phyloP scores from a whole-genome alignment of 768 basidiomycete species.

The Termitomyces titanicus region DNA sequence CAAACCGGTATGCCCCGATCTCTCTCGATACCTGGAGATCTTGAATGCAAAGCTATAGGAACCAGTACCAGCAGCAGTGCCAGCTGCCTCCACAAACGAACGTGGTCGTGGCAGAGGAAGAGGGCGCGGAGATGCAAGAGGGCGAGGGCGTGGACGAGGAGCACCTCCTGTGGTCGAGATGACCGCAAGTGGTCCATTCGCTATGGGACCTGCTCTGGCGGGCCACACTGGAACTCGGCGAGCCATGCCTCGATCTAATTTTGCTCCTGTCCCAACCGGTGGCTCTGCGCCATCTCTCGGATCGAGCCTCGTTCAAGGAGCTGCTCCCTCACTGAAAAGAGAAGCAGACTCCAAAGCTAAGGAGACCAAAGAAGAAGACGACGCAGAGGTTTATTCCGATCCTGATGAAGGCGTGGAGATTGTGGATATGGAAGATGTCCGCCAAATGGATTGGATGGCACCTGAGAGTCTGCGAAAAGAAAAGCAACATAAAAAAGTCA shows the following conservation, averaged over 20 bases:
- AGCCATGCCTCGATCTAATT: slow-evolving; percentile 51
- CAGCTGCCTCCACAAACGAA: slow-evolving; percentile 30
- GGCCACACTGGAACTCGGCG: slow-evolving; percentile 49
- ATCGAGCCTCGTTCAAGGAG: slow-evolving; percentile 44
- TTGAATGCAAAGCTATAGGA: slow-evolving; percentile 37
- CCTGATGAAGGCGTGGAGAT: slow-evolving; percentile 87
- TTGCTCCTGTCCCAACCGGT: slow-evolving; percentile 44
- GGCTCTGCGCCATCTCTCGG: slow-evolving; percentile 41
- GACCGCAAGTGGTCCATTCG: slow-evolving; percentile 85
- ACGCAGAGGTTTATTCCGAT: slow-evolving; percentile 77
- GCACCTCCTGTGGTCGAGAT: slow-evolving; percentile 58
- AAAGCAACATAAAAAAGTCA: slow-evolving; percentile 33
- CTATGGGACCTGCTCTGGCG: slow-evolving; percentile 76
- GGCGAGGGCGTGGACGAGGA: slow-evolving; percentile 52
- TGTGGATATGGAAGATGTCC: slow-evolving; percentile 76
- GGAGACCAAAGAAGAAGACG: slow-evolving; percentile 34
- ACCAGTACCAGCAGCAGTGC: slow-evolving; percentile 29
- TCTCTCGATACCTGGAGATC: neutral
- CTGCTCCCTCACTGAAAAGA: slow-evolving; percentile 48
- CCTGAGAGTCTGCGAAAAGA: slow-evolving; percentile 68
- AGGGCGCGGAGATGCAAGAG: slow-evolving; percentile 46
- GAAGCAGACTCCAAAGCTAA: slow-evolving; percentile 29
- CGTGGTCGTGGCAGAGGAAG: slow-evolving; percentile 46
- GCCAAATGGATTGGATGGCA: slow-evolving; percentile 85
- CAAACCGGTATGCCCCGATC: slow-evolving; percentile 47